Evolutionary conservation across 192 early-diverging fungal genomes (phyloP).

Genomic region (Diversispora epigaea): DNA sequence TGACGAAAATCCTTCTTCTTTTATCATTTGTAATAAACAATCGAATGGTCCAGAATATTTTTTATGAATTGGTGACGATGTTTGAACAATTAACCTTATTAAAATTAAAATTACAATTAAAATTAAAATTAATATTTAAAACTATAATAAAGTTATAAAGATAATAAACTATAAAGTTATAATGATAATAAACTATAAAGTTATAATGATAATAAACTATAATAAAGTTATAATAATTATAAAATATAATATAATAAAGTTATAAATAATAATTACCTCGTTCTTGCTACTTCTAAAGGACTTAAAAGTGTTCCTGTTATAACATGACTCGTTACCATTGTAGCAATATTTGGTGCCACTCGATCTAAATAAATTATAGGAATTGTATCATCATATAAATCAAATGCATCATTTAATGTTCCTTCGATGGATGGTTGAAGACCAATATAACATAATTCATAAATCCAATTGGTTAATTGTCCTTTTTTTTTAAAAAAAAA

Average conservation of each 20-base stretch:
- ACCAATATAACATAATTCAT: constrained; percentile 69
- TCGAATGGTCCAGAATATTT: constrained; percentile 83
- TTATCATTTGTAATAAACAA: constrained; percentile 70
- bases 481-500: constrained; percentile 46
- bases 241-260: not conserved
- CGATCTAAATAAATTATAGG: constrained; percentile 63
- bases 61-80: constrained; percentile 67
- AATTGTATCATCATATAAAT: constrained; percentile 84
- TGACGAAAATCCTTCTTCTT: constrained; percentile 70
- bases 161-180: not conserved
- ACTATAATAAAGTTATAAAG: not conserved
- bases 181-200: not conserved
- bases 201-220: not conserved
- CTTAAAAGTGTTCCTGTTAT: constrained; percentile 79
- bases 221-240: constrained; percentile 1
- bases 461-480: constrained; percentile 75
- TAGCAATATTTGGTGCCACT: constrained; percentile 62
- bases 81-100: constrained; percentile 76
- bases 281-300: constrained; percentile 88
- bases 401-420: constrained; percentile 84
- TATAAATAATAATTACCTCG: constrained; percentile 56
- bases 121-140: not conserved
- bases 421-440: constrained; percentile 87
- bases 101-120: not conserved
- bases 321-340: constrained; percentile 71